Base-by-base conservation (phyloP, 768 basidiomycete species). In the Tricholoma flavovirens region DNA sequence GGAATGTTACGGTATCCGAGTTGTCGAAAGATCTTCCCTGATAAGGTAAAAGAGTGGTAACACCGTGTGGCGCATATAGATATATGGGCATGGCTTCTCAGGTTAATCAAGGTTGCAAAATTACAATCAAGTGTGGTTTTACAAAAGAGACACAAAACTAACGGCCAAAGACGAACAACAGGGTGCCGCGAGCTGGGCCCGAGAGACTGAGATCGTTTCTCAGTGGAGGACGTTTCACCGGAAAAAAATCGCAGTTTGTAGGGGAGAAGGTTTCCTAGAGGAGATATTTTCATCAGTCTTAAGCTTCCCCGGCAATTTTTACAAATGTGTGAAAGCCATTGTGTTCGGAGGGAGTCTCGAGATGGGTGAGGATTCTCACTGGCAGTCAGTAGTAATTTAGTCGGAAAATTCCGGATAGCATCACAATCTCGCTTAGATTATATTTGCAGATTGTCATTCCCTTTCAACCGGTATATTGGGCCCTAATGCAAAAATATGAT, bases 11-110 rank as follows among this genome's bases (percentile, higher is more conserved):
- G 61, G 60, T 56, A 8, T 66, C 43, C 58, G 58, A 38, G 54
- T 61, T 66, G n/a, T 64, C 60, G 67, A 68, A 71, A 66, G 64
- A 69, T 67, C 54, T 69, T 63, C 72, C 43, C 73, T 63, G 64
- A 73, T 75, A 67, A 61, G 67, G 72, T 55, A 68, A 63, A 46
- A 54, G 62, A 62, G 67, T 55, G 67, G 71, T 55, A 68, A 63
- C 51, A 53, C 62, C 63, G 66, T 56, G 65, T 57, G 56, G 60
- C 48, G 58, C 49, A 59, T 51, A 26, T 50, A 60, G 42, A 49
- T 57, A 61, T 60, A 66, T 62, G 72, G 64, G 61, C 42, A 65
- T 57, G 54, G 56, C 54, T 67, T 74, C 73, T 61, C 73, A 74
- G 62, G 67, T 60, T 60, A 65, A 60, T 57, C 58, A 57, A 3